Conservation (phyloP, 192 early-diverging fungal genomes). For the Thoreauomyces humboldtii region DNA sequence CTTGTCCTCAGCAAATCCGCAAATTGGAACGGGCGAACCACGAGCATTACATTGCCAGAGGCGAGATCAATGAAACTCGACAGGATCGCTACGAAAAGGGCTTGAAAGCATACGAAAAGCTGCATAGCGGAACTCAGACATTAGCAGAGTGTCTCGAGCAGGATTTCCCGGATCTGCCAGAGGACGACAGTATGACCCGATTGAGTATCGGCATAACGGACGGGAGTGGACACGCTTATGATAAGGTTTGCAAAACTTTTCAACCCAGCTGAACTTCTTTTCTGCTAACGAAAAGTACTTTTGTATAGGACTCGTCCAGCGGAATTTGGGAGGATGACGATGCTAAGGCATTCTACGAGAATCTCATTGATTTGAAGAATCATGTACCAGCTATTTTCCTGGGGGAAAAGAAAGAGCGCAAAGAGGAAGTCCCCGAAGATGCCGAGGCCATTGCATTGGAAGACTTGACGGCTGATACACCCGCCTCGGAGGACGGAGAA, state of each 20-base stretch:
- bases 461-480: neutral
- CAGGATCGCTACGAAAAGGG: conserved; percentile 73
- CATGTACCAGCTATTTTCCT: conserved; percentile 84
- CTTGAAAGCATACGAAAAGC: conserved; percentile 67
- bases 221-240: neutral
- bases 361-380: conserved; percentile 72
- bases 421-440: conserved; percentile 9
- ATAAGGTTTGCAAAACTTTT: conserved; percentile 32
- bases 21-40: conserved; percentile 74
- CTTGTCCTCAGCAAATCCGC: conserved; percentile 51
- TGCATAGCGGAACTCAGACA: conserved; percentile 51
- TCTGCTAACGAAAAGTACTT: too few species aligned
- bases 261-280: neutral
- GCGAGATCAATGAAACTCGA: conserved; percentile 75
- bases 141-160: conserved; percentile 72
- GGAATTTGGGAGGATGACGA: conserved; percentile 93
- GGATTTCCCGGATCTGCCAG: conserved; percentile 76
- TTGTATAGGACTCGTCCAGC: conserved; percentile 19
- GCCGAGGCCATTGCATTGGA: conserved; percentile 17
- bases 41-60: conserved; percentile 75
- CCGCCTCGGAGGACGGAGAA: too few species aligned
- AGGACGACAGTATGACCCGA: conserved; percentile 58
- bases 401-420: conserved; percentile 38
- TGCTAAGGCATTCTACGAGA: conserved; percentile 84
- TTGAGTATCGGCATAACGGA: conserved; percentile 39